Conservation (phyloP, 2,329 filamentous ascomycete species). For the Ophiosphaerella herpotricha region DNA sequence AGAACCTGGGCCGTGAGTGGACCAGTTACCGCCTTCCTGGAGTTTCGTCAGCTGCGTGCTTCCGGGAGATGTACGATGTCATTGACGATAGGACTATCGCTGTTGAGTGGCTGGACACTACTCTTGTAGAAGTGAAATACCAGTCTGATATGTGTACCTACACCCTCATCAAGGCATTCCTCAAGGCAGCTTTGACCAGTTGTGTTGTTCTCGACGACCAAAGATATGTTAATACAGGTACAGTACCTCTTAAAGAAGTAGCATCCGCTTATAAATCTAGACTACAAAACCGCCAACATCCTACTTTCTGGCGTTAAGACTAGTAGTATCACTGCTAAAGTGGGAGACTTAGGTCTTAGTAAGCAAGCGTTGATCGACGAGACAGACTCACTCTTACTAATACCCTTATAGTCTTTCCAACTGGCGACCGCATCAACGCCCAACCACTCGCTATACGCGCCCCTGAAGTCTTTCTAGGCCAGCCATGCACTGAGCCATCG, state of each 20-base stretch:
- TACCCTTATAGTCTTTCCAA: slow-evolving; percentile 11
- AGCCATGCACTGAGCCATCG: slow-evolving; percentile 13
- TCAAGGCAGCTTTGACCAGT: slow-evolving; percentile 10
- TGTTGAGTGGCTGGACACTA: slow-evolving; percentile 20
- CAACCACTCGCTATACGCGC: slow-evolving; percentile 20
- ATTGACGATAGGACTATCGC: slow-evolving; percentile 4
- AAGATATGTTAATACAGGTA: slow-evolving; percentile 12
- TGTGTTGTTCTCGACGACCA: slow-evolving; percentile 10
- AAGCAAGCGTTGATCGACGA: slow-evolving; percentile 5
- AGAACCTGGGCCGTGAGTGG: slow-evolving; percentile 13
- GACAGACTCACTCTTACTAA: slow-evolving; percentile 4
- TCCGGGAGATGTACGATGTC: slow-evolving; percentile 19
- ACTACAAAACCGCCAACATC: slow-evolving; percentile 19
- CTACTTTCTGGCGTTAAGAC: slow-evolving; percentile 15
- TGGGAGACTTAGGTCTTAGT: slow-evolving; percentile 20
- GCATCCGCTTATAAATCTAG: slow-evolving; percentile 13
- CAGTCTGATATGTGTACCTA: slow-evolving; percentile 4
- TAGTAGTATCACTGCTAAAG: slow-evolving; percentile 9
- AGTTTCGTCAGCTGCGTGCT: slow-evolving; percentile 11
- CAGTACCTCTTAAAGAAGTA: neutral
- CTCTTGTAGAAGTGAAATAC: slow-evolving; percentile 18
- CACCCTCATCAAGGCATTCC: neutral
- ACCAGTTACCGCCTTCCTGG: slow-evolving; percentile 9
- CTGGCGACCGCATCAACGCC: slow-evolving; percentile 7
- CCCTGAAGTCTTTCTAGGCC: slow-evolving; percentile 18